Conservation (phyloP, 495 filamentous ascomycete genomes). For the Choiromyces venosus region DNA sequence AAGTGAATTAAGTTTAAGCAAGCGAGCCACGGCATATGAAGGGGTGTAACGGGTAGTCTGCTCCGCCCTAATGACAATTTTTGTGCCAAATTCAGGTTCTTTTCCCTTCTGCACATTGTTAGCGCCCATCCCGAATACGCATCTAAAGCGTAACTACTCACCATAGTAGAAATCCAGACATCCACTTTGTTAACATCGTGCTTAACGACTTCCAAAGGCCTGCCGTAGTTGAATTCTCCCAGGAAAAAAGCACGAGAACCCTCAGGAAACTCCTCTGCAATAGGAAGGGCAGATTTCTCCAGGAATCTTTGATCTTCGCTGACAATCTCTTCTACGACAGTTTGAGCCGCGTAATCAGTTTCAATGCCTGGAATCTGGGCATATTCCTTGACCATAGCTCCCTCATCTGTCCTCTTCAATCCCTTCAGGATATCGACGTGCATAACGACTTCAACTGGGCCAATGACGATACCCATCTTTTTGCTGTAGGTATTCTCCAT, state of each 20-base stretch:
- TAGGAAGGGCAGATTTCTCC: constrained; percentile 73
- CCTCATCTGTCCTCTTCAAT: constrained; percentile 81
- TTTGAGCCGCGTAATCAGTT: constrained; percentile 83
- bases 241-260: constrained; percentile 83
- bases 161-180: constrained; percentile 63
- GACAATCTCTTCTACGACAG: constrained; percentile 80
- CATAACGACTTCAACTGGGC: constrained; percentile 77
- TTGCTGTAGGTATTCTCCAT: constrained; percentile 87
- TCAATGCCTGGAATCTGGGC: constrained; percentile 82
- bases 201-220: constrained; percentile 74
- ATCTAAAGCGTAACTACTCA: constrained; percentile 7
- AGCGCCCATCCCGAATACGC: background rate
- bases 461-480: constrained; percentile 79
- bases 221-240: constrained; percentile 90
- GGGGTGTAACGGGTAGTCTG: constrained; percentile 68
- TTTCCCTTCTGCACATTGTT: constrained; percentile 48
- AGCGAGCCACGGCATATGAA: constrained; percentile 76
- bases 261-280: constrained; percentile 87
- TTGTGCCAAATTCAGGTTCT: constrained; percentile 73
- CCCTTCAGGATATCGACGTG: constrained; percentile 91
- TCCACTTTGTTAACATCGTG: constrained; percentile 68
- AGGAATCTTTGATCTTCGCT: constrained; percentile 91
- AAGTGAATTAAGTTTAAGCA: constrained; percentile 73
- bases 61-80: constrained; percentile 64
- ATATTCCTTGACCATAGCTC: constrained; percentile 89